A percentile compares a stretch with the other conserved stretches of the same genome.
Conservation (phyloP, 768 basidiomycete genomes). For the Solioccasus polychromus region DNA sequence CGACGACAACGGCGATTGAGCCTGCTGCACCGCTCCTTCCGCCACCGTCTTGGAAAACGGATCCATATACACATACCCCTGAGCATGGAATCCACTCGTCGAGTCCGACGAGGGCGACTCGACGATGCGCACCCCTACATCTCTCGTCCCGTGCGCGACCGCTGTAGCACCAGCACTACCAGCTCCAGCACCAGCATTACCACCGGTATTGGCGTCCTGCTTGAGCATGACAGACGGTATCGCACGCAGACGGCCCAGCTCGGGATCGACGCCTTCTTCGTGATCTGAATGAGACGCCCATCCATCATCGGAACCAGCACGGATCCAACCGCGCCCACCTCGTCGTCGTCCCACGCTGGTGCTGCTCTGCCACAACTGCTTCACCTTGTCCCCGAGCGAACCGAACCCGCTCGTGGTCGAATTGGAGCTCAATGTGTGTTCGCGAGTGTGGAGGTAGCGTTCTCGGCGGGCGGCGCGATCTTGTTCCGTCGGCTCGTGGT, state of each 20-base stretch:
- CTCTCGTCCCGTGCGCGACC: neutral
- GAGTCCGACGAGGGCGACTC: constrained; percentile 30
- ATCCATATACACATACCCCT: constrained; percentile 11
- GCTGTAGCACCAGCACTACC: too few relatives aligned
- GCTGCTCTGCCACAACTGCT: constrained; percentile 23
- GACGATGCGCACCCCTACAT: constrained; percentile 6
- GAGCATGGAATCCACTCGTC: constrained; percentile 8
- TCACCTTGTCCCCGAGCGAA: constrained; percentile 28
- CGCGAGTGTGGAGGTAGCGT: constrained; percentile 28
- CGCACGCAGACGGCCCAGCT: too few relatives aligned
- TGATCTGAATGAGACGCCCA: constrained; percentile 38
- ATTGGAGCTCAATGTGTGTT: constrained; percentile 14
- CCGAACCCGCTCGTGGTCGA: constrained; percentile 17
- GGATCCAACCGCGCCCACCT: constrained; percentile 47
- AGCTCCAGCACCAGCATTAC: neutral
- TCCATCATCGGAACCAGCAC: constrained; percentile 46
- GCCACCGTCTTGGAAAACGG: constrained; percentile 18
- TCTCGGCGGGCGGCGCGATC: constrained; percentile 36
- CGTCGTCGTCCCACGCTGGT: constrained; percentile 12
- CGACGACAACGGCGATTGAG: constrained; percentile 32
- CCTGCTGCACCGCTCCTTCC: constrained; percentile 10
- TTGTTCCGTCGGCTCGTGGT: constrained; percentile 43
- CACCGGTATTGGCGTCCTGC: neutral
- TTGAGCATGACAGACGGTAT: constrained; percentile 1
- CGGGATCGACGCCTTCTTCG: constrained; percentile 7